A percentile compares a stretch with the other conserved stretches of the same genome.
Evolutionary conservation across 345 rosid genomes (phyloP).

Genomic region (Hibiscus trionum): DNA sequence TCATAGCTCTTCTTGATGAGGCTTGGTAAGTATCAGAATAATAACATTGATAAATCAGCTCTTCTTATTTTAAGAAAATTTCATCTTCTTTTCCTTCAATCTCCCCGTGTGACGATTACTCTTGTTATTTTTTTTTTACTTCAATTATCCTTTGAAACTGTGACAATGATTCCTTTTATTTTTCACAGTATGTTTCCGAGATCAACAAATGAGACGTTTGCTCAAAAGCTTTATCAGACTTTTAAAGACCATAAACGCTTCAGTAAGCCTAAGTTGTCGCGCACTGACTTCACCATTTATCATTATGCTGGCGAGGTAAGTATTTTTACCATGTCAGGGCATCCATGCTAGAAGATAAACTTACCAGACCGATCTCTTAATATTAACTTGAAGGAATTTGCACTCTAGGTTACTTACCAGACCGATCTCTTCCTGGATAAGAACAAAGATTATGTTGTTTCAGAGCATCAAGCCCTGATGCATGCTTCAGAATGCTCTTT

Average conservation of each 20-base stretch:
- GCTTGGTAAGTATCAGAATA: slow-evolving; percentile 65
- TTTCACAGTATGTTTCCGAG: slow-evolving; percentile 89
- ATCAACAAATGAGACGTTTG: slow-evolving; percentile 96
- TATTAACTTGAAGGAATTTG: neutral
- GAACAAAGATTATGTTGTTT: slow-evolving; percentile 92
- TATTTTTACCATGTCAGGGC: slow-evolving; percentile 10
- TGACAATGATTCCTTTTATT: slow-evolving; percentile 17
- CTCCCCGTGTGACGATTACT: slow-evolving; percentile 11
- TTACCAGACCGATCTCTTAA: neutral
- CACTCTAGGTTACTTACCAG: slow-evolving; percentile 86
- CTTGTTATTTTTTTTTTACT: neutral
- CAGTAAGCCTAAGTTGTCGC: slow-evolving; percentile 85
- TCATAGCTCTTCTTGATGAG: slow-evolving; percentile 95
- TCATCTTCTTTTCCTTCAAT: neutral
- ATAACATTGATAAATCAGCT: neutral
- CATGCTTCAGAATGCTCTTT: slow-evolving; percentile 71
- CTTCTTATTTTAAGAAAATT: neutral
- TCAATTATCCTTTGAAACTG: slow-evolving; percentile 7
- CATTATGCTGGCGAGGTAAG: slow-evolving; percentile 99
- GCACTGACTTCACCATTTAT: slow-evolving; percentile 83
- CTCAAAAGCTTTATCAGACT: slow-evolving; percentile 91
- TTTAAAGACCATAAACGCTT: slow-evolving; percentile 78
- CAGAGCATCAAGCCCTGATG: slow-evolving; percentile 87
- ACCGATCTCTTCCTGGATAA: slow-evolving; percentile 87
- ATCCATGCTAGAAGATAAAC: neutral